Base-by-base conservation (phyloP, 2,329 filamentous ascomycete genomes). In the Camillea tinctor region DNA sequence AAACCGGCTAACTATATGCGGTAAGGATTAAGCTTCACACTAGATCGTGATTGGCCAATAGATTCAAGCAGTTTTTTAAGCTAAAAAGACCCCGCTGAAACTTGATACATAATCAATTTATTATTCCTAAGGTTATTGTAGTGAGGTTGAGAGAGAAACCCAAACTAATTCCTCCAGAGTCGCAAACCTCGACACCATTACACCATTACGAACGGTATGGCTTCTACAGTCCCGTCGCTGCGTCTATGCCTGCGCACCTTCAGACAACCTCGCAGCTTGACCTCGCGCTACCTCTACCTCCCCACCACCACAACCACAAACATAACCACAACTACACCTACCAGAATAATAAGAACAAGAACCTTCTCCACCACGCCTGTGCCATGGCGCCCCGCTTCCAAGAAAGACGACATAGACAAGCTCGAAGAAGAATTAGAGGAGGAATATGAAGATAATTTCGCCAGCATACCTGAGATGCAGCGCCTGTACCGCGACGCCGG, bases 181-280 rank as follows among this genome's bases (percentile, higher is more conserved):
- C 50, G 51, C 26, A 30, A 59, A 36, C 54, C 50, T 60, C 50
- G 51, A 48, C 60, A 52, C n/a, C n/a, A 53, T 55, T 40, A 53
- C 56, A 61, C 65, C 64, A 69, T 65, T 63, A 54, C 65, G 60
- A 62, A 68, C 61, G 26, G 26, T 62, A 80, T 80, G 77, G 75
- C 77, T 67, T 75, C 75, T 60, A 72, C 74, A 60, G 72, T 76
- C 63, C 74, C 73, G 65, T 72, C 77, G 17, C 70, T 79, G 68
- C 75, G 77, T 69, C 69, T 77, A 56, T 74, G 72, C 64, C 66
- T 76, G 60, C 75, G 74, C 66, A 70, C 72, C 60, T 72, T 72
- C 68, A 72, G 73, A 57, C 66, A 64, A 53, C 55, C 63, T 22
- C 64, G 60, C 15, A 60, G 60, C 40, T 53, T 65, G 52, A 58